Evolutionary conservation across 2,329 filamentous ascomycete genomes (phyloP).

Genomic region (Calonectria pseudoturangicola): DNA sequence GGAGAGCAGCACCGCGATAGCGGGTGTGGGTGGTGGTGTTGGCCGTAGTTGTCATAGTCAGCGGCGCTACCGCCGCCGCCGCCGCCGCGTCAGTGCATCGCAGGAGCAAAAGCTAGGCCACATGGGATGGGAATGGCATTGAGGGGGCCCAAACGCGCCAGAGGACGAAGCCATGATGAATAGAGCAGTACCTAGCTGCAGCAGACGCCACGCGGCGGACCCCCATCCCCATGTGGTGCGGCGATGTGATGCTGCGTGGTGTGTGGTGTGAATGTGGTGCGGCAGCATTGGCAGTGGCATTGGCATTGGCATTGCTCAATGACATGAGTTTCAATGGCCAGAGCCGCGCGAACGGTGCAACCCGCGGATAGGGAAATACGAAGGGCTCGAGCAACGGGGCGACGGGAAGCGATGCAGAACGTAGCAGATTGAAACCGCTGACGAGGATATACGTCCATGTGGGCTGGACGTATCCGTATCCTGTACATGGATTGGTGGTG

Average conservation of each 20-base stretch:
- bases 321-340: slow-evolving; percentile 1
- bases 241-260: background rate
- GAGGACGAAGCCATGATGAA: background rate
- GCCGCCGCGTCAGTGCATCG: slow-evolving; percentile 35
- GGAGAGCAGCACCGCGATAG: slow-evolving; percentile 1
- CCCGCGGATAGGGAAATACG: slow-evolving; percentile 7
- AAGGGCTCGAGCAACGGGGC: slow-evolving; percentile 20
- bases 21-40: slow-evolving; percentile 9
- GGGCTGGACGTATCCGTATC: slow-evolving; percentile 20
- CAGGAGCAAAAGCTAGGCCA: slow-evolving; percentile 20
- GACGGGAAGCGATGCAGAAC: background rate
- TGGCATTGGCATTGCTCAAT: background rate
- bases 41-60: too few species aligned
- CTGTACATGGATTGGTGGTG: slow-evolving; percentile 20
- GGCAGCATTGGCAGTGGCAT: too few species aligned
- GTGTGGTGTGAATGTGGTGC: background rate
- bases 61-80: slow-evolving; percentile 7
- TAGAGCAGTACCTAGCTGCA: background rate
- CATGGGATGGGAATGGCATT: slow-evolving; percentile 10
- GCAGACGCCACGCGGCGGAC: slow-evolving; percentile 14
- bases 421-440: slow-evolving; percentile 15
- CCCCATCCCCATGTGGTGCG: background rate
- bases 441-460: slow-evolving; percentile 12
- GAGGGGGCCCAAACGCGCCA: slow-evolving; percentile 20
- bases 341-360: slow-evolving; percentile 8